Conservation (phyloP, 2,329 filamentous ascomycete genomes). For the Aspergillus niger region DNA sequence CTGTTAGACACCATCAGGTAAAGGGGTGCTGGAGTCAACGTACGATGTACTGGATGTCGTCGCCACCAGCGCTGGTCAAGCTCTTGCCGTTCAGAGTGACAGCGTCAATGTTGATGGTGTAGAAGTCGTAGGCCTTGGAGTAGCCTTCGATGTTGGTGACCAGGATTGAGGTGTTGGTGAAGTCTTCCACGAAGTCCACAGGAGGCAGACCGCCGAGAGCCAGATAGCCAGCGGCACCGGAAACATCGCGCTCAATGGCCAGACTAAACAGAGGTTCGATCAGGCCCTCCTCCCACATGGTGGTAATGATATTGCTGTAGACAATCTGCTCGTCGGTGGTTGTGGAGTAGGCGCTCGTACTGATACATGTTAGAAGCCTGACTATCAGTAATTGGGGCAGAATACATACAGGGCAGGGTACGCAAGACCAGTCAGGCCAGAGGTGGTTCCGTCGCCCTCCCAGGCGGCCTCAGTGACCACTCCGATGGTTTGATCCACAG, state of each 20-base stretch:
- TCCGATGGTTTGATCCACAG: constrained; percentile 6
- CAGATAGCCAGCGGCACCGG: constrained; percentile 19
- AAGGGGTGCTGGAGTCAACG: background rate
- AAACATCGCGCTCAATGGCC: constrained; percentile 43
- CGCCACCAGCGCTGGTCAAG: constrained; percentile 4
- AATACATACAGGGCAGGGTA: constrained; percentile 9
- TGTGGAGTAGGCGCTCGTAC: background rate
- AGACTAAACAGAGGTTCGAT: constrained; percentile 15
- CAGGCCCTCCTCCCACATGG: constrained; percentile 5
- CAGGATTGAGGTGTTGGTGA: constrained; percentile 21
- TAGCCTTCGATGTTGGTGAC: constrained; percentile 20
- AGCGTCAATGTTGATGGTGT: constrained; percentile 22
- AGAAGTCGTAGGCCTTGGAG: constrained; percentile 18
- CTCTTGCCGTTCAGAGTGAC: constrained; percentile 14
- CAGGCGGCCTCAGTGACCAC: constrained; percentile 8
- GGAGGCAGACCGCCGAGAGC: constrained; percentile 25
- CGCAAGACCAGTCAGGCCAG: constrained; percentile 5
- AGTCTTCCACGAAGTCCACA: constrained; percentile 11
- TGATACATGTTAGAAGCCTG: background rate
- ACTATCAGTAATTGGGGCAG: background rate
- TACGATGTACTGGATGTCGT: constrained; percentile 15
- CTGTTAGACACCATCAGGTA: background rate
- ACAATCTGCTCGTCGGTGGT: background rate
- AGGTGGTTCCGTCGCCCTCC: constrained; percentile 7
- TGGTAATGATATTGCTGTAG: constrained; percentile 14